These are phyloP conservation scores for Tricholoma flavovirens DNA, from an alignment of 768 basidiomycete genomes.

Conservation along the genomic window DNA sequence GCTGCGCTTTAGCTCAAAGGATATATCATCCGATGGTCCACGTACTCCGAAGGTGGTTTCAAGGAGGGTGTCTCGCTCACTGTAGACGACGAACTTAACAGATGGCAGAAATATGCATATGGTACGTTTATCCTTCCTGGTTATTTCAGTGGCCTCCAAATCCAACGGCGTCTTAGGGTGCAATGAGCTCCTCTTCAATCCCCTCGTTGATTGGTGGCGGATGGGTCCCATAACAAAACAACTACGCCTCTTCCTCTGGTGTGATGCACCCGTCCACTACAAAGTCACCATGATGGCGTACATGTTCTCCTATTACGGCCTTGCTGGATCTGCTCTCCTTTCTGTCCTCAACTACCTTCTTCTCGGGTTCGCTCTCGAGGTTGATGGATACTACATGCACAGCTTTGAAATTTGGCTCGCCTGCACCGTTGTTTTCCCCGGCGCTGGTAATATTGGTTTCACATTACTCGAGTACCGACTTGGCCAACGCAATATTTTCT, in stretches of 20 bases:
- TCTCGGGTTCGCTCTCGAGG: conserved; percentile 52
- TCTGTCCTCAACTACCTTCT: conserved; percentile 68
- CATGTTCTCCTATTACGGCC: conserved; percentile 60
- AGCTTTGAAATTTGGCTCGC: conserved; percentile 73
- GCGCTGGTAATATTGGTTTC: conserved; percentile 61
- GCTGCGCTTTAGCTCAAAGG: conserved; percentile 39
- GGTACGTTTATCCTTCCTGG: conserved; percentile 32
- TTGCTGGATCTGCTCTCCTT: conserved; percentile 57
- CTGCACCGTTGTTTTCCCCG: conserved; percentile 65
- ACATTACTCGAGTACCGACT: conserved; percentile 67
- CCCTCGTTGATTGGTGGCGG: conserved; percentile 69
- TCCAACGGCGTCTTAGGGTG: conserved; percentile 39
- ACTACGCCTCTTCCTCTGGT: conserved; percentile 73
- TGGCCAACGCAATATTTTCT: conserved; percentile 46
- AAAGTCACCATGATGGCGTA: conserved; percentile 76
- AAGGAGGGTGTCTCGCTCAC: conserved; percentile 91
- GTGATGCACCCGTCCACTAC: conserved; percentile 71
- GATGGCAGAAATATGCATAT: conserved; percentile 89
- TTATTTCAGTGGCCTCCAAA: neutral
- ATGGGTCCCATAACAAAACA: conserved; percentile 82
- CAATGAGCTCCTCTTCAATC: conserved; percentile 82
- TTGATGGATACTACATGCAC: conserved; percentile 69
- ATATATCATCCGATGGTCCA: conserved; percentile 80
- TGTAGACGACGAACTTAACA: conserved; percentile 83
- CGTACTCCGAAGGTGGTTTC: conserved; percentile 80